Conservation (phyloP, 345 rosid species). For the Linum usitatissimum region DNA sequence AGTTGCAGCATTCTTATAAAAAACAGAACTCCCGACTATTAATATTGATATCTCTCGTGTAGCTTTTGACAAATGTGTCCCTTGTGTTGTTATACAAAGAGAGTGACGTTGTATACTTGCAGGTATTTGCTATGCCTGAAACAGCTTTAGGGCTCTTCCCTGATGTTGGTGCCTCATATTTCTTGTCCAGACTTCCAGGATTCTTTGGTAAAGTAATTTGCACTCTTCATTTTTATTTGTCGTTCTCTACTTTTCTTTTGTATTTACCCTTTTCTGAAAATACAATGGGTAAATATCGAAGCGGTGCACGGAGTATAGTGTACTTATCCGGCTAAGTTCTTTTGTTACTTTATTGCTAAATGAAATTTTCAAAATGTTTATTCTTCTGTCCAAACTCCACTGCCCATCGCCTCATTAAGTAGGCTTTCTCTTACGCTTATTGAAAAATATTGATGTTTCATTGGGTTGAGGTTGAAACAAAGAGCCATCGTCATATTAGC, state of each 20-base stretch:
- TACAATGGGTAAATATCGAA: not conserved
- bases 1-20: not conserved
- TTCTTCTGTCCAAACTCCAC: not conserved
- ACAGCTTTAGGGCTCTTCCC: conserved; percentile 81
- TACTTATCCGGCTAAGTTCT: not conserved
- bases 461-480: not conserved
- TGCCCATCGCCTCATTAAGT: not conserved
- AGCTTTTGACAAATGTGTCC: no score
- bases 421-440: no score
- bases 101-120: conserved; percentile 7
- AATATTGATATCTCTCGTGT: not conserved
- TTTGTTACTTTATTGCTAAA: not conserved
- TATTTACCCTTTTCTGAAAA: no score
- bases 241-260: not conserved
- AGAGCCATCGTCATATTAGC: not conserved
- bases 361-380: not conserved
- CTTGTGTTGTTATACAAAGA: not conserved
- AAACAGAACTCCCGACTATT: not conserved
- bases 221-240: conserved; percentile 1
- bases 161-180: conserved; percentile 74
- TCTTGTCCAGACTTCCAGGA: conserved; percentile 80
- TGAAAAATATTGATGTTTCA: not conserved
- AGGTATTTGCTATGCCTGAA: conserved; percentile 92
- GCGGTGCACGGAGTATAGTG: not conserved
- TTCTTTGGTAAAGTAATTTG: conserved; percentile 46